phyloP scores from a whole-genome alignment of 148 eudicot species.

The Camellia sinensis region DNA sequence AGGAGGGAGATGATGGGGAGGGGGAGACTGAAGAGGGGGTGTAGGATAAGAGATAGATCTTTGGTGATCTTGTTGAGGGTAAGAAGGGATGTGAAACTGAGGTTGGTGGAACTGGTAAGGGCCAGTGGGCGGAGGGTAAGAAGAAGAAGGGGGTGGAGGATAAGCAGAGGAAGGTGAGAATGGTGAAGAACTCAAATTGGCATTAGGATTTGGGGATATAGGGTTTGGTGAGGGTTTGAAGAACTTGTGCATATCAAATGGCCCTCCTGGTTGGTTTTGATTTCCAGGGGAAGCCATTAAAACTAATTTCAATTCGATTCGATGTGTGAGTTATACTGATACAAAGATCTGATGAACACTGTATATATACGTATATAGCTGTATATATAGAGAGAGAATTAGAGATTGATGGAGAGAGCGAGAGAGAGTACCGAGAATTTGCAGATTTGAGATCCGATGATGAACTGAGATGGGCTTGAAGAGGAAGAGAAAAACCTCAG shows the following conservation, averaged over 20 bases:
- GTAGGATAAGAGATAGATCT: slow-evolving; percentile 53
- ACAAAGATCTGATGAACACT: neutral
- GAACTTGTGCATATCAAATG: slow-evolving; percentile 60
- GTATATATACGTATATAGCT: neutral
- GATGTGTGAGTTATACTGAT: neutral
- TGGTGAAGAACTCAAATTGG: slow-evolving; percentile 28
- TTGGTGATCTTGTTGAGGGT: slow-evolving; percentile 33
- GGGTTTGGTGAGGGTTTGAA: slow-evolving; percentile 47
- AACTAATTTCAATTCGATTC: neutral
- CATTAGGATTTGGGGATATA: slow-evolving; percentile 39
- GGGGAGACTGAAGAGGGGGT: slow-evolving; percentile 60
- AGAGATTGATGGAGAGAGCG: neutral
- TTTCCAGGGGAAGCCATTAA: slow-evolving; percentile 64
- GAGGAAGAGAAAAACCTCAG: neutral
- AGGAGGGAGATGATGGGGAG: slow-evolving; percentile 22
- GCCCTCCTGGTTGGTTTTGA: slow-evolving; percentile 42
- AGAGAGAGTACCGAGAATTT: neutral
- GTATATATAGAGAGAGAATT: neutral
- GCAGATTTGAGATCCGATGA: slow-evolving; percentile 12
- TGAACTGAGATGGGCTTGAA: slow-evolving; percentile 7
- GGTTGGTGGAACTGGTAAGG: slow-evolving; percentile 35
- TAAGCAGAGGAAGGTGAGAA: slow-evolving; percentile 26
- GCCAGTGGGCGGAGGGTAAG: slow-evolving; percentile 55
- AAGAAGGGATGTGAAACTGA: slow-evolving; percentile 14
- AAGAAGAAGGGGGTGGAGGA: slow-evolving; percentile 44